Percentiles rank a stretch among this genome's conserved stretches.
These are phyloP conservation scores for Pleurotus giganteus DNA, from an alignment of 768 basidiomycete genomes.

Conservation along the genomic window DNA sequence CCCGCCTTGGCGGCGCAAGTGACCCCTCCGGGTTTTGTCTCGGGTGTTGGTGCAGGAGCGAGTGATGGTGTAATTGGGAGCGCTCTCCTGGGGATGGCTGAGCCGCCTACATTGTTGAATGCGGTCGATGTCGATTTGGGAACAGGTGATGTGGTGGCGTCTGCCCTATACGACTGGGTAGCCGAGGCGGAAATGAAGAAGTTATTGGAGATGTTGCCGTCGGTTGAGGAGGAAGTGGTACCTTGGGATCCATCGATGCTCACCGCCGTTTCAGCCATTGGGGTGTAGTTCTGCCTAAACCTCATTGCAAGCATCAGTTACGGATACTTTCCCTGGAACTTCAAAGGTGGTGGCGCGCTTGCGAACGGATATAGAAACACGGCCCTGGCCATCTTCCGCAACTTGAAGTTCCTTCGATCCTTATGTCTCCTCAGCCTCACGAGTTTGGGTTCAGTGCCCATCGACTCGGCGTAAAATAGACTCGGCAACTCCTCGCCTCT, in stretches of 20 bases:
- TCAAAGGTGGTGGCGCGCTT: conserved; percentile 7
- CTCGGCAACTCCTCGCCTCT: not conserved
- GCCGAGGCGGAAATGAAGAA: conserved; percentile 60
- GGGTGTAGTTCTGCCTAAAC: not conserved
- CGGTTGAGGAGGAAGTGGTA: not conserved
- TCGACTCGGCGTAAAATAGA: not conserved
- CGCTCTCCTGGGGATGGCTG: conserved; percentile 11
- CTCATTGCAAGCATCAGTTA: not conserved
- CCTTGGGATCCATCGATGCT: conserved; percentile 9
- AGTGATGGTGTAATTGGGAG: conserved; percentile 7
- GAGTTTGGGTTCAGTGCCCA: not conserved
- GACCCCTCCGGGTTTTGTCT: conserved; percentile 16
- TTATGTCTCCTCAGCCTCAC: not conserved
- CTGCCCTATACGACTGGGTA: conserved; percentile 28
- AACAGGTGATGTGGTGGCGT: conserved; percentile 23
- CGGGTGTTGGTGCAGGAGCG: conserved; percentile 18
- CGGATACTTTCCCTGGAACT: not conserved
- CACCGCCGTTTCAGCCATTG: conserved; percentile 1
- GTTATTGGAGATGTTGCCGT: conserved; percentile 52
- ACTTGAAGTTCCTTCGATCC: not conserved
- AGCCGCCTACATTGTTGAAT: conserved; percentile 17
- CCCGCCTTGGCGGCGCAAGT: conserved; percentile 16
- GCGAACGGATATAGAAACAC: conserved; percentile 6
- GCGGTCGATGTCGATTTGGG: conserved; percentile 17
- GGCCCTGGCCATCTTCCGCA: conserved; percentile 1